Percentiles rank a stretch among this genome's conserved stretches.
These are phyloP conservation scores for Chlamydomonas reinhardtii DNA, from an alignment of 163 green algal species.

Conservation along the genomic window DNA sequence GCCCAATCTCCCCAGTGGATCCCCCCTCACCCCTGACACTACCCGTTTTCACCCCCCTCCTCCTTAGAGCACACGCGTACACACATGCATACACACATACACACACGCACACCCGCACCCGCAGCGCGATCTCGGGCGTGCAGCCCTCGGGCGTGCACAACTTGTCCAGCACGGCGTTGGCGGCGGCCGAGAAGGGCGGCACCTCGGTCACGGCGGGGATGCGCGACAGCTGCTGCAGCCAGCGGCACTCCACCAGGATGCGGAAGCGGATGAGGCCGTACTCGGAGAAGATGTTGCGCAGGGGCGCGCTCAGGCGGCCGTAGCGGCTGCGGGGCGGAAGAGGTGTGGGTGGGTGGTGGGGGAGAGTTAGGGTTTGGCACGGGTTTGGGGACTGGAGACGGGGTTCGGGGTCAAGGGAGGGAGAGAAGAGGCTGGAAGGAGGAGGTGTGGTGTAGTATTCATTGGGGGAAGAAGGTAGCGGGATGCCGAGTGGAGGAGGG, in stretches of 20 bases:
- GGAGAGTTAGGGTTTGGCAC: background rate
- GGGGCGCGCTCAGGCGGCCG: slow-evolving; percentile 63
- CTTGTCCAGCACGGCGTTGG: slow-evolving; percentile 85
- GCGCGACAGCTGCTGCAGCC: slow-evolving; percentile 92
- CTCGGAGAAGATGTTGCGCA: slow-evolving; percentile 95
- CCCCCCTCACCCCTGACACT: background rate
- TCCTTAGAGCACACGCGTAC: background rate
- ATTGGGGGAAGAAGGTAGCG: too few species aligned
- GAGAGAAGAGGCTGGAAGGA: too few species aligned
- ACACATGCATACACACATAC: too few species aligned
- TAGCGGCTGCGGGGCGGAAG: slow-evolving; percentile 78
- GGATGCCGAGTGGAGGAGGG: too few species aligned
- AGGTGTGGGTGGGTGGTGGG: background rate
- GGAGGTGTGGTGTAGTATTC: too few species aligned
- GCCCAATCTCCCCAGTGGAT: background rate
- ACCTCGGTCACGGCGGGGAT: slow-evolving; percentile 79
- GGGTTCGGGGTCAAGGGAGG: too few species aligned
- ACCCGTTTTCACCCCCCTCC: background rate
- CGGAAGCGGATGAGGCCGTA: slow-evolving; percentile 96
- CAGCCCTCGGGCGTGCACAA: slow-evolving; percentile 74
- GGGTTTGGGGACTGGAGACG: too few species aligned
- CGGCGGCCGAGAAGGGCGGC: slow-evolving; percentile 80
- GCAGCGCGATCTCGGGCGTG: slow-evolving; percentile 72
- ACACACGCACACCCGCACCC: slow-evolving; percentile 59
- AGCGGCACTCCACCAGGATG: slow-evolving; percentile 94